Conservation (phyloP, 2,329 filamentous ascomycete genomes). For the Emergomyces pasteurianus region DNA sequence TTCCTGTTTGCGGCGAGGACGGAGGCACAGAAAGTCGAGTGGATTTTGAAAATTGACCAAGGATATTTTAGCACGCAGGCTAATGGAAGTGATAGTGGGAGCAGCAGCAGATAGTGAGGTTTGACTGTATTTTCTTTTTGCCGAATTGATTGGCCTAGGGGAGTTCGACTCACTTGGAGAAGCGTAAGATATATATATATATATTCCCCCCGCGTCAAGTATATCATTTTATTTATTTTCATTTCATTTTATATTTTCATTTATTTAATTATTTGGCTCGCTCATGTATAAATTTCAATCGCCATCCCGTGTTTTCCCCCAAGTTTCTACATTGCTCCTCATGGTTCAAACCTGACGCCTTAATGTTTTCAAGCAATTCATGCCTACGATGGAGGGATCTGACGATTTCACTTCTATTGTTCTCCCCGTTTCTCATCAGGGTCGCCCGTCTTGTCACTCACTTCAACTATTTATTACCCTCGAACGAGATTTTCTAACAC, state of each 20-base stretch:
- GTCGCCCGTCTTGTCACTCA: not conserved
- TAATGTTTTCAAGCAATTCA: not conserved
- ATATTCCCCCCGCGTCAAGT: not conserved
- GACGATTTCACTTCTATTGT: not conserved
- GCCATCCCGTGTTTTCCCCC: not conserved
- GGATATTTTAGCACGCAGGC: conserved; percentile 44
- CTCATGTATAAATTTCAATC: not conserved
- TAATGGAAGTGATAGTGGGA: not conserved
- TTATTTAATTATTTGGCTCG: not conserved
- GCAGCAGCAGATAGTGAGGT: not conserved
- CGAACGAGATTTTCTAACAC: not conserved
- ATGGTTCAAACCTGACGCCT: not conserved
- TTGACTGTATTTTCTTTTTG: not conserved
- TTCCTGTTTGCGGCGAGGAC: conserved; percentile 86
- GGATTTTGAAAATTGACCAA: conserved; percentile 92
- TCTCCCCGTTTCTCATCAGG: not conserved
- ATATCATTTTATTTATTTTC: not conserved
- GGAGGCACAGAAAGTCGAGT: conserved; percentile 88
- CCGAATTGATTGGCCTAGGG: not conserved
- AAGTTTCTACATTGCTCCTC: not conserved
- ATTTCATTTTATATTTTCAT: too few relatives aligned
- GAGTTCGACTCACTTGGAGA: not conserved
- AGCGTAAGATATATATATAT: not conserved
- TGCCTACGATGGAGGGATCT: not conserved
- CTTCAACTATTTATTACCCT: not conserved